phyloP scores from a whole-genome alignment of 2,329 filamentous ascomycete species.

The Lachnellula arida region DNA sequence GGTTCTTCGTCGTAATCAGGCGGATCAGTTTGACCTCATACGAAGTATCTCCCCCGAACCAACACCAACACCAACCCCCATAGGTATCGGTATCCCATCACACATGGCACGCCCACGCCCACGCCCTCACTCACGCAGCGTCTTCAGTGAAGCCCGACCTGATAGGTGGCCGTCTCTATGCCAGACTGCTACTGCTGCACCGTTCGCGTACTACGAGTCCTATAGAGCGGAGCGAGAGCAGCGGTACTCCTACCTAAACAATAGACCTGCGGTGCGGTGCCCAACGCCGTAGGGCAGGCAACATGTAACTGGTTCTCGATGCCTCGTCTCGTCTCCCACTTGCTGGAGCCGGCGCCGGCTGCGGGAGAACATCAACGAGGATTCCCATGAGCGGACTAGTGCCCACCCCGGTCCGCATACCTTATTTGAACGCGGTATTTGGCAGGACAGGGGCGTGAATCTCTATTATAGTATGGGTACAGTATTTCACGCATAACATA shows the following conservation, averaged over 20 bases:
- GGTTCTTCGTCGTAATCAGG: not conserved
- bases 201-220: not conserved
- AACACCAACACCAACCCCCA: too few relatives aligned
- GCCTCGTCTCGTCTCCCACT: slow-evolving; percentile 25
- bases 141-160: slow-evolving; percentile 7
- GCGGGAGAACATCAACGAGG: slow-evolving; percentile 22
- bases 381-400: slow-evolving; percentile 15
- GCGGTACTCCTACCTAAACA: slow-evolving; percentile 20
- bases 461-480: not conserved
- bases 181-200: too few relatives aligned
- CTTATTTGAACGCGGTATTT: slow-evolving; percentile 22
- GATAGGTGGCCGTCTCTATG: slow-evolving; percentile 12
- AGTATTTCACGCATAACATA: not conserved
- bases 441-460: not conserved
- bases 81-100: not conserved
- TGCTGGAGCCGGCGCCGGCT: slow-evolving; percentile 19
- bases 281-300: slow-evolving; percentile 15
- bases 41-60: slow-evolving; percentile 4
- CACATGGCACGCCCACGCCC: slow-evolving; percentile 5
- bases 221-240: not conserved
- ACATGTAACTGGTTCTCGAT: slow-evolving; percentile 3
- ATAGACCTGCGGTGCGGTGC: slow-evolving; percentile 15
- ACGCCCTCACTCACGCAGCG: slow-evolving; percentile 6
- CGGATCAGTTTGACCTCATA: slow-evolving; percentile 14
- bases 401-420: slow-evolving; percentile 10